A percentile compares a stretch with the other conserved stretches of the same genome.
These are phyloP conservation scores for Solanum etuberosum DNA, from an alignment of 257 asterid species.

Conservation along the genomic window DNA sequence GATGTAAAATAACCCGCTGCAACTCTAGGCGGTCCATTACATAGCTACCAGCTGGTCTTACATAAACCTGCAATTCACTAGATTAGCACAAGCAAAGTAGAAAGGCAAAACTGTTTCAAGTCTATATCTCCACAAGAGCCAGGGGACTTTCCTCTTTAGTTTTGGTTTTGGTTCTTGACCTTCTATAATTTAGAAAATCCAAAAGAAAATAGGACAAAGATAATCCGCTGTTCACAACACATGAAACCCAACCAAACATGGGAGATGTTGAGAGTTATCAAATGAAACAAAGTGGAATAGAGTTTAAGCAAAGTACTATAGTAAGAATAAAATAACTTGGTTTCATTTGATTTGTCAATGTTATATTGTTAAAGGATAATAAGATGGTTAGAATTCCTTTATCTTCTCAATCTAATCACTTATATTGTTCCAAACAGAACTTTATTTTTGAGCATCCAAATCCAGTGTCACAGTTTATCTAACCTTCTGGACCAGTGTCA, in stretches of 20 bases:
- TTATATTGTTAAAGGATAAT: not conserved
- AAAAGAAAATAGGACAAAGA: not conserved
- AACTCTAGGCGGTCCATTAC: constrained; percentile 91
- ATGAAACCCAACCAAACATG: not conserved
- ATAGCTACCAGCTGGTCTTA: constrained; percentile 94
- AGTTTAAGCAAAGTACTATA: not conserved
- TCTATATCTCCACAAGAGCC: not conserved
- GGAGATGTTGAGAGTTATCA: not conserved
- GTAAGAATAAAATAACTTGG: not conserved
- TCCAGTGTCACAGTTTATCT: not conserved
- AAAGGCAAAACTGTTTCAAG: not conserved
- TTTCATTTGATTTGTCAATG: not conserved
- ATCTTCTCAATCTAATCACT: not conserved
- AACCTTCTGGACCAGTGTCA: not conserved
- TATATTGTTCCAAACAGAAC: not conserved
- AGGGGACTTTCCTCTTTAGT: not conserved
- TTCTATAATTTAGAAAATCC: not conserved
- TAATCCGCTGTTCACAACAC: not conserved
- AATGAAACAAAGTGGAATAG: not conserved
- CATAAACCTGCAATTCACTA: constrained; percentile 55
- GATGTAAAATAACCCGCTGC: constrained; percentile 63
- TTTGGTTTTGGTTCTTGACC: not conserved
- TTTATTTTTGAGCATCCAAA: not conserved
- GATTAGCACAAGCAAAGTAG: constrained; percentile 3
- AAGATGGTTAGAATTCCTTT: not conserved